Evolutionary conservation across 2,329 filamentous ascomycete genomes (phyloP).

Genomic region (Sphaerulina musiva): DNA sequence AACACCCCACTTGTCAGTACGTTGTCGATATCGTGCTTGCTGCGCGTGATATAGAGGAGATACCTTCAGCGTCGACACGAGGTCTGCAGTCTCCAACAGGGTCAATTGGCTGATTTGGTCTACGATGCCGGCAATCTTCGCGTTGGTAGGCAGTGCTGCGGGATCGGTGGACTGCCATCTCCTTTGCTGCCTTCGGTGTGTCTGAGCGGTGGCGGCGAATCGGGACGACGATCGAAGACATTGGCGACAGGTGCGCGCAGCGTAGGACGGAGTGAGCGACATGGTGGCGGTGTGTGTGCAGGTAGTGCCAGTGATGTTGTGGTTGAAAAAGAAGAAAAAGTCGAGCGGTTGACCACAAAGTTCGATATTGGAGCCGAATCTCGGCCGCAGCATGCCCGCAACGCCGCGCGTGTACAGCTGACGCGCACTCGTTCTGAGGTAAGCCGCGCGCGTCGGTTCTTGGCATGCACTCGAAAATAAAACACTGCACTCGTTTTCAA

Average conservation of each 20-base stretch:
- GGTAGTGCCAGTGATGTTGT: background rate
- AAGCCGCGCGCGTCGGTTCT: no score
- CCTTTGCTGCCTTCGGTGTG: conserved; percentile 39
- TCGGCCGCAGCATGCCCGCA: no score
- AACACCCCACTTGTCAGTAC: conserved; percentile 11
- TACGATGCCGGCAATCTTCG: conserved; percentile 91
- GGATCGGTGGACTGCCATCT: conserved; percentile 82
- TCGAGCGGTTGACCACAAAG: no score
- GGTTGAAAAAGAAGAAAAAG: background rate
- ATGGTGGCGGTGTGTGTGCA: conserved; percentile 28
- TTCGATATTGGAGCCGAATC: no score
- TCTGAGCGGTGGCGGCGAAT: conserved; percentile 24
- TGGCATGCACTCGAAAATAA: no score
- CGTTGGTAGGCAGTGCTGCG: conserved; percentile 53
- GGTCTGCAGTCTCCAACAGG: conserved; percentile 90
- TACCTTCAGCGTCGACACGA: conserved; percentile 94
- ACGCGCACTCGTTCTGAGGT: no score
- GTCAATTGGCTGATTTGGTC: conserved; percentile 99
- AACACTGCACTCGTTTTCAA: no score
- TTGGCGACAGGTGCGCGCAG: conserved; percentile 41
- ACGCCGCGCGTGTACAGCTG: no score
- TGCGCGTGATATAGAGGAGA: background rate
- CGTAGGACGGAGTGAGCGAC: conserved; percentile 41
- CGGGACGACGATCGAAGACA: conserved; percentile 27
- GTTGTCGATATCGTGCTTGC: background rate